Percentiles rank a stretch among this genome's conserved stretches.
Evolutionary conservation across 805 yeast species (phyloP).

Genomic region (Candida sphagnicola): DNA sequence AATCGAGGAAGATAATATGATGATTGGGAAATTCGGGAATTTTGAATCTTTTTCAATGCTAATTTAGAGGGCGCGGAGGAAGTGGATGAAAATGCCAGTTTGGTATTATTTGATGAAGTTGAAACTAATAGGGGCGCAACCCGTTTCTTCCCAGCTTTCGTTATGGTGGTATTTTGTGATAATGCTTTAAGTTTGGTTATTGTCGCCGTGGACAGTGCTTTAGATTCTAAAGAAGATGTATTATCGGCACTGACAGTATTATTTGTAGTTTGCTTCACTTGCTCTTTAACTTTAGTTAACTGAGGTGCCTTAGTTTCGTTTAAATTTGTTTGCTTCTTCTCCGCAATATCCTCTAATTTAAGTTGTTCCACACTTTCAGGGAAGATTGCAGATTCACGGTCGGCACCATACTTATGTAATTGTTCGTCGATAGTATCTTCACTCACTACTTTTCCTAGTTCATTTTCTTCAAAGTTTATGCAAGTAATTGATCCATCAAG

Average conservation of each 20-base stretch:
- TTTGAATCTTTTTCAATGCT: constrained; percentile 15
- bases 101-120: constrained; percentile 16
- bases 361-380: constrained; percentile 87
- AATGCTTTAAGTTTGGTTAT: background rate
- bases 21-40: constrained; percentile 39
- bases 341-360: constrained; percentile 62
- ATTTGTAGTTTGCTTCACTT: background rate
- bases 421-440: constrained; percentile 62
- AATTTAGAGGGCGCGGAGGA: constrained; percentile 5
- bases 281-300: background rate
- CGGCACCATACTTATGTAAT: constrained; percentile 82
- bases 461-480: constrained; percentile 57
- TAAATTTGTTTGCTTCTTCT: constrained; percentile 8
- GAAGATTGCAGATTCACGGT: constrained; percentile 74
- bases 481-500: constrained; percentile 80
- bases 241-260: too few species aligned
- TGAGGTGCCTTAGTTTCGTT: background rate
- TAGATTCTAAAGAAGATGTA: too few species aligned
- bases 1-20: constrained; percentile 53
- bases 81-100: constrained; percentile 3
- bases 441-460: constrained; percentile 62
- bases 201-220: background rate
- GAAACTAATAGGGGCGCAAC: constrained; percentile 70
- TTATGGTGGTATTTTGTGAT: constrained; percentile 50
- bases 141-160: constrained; percentile 73